Percentiles rank a stretch among this genome's conserved stretches.
These are phyloP conservation scores for Tubosaeta sp. DNA, from an alignment of 768 basidiomycete species.

Conservation along the genomic window DNA sequence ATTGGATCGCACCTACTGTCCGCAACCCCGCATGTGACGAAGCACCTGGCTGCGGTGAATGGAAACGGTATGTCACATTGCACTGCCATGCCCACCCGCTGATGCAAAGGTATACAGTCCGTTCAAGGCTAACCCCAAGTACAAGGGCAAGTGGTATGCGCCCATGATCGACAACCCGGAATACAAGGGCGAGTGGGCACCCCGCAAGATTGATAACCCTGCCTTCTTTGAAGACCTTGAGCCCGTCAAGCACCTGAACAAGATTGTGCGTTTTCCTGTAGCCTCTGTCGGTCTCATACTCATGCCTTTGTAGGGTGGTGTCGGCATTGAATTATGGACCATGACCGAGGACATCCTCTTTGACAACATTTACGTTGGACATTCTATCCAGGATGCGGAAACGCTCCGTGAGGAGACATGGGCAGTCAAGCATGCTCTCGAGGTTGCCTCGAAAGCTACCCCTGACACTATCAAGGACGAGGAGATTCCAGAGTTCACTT, in stretches of 20 bases:
- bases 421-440: slow-evolving; percentile 81
- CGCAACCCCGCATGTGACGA: slow-evolving; percentile 87
- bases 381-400: slow-evolving; percentile 84
- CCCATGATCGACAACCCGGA: slow-evolving; percentile 95
- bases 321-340: slow-evolving; percentile 98
- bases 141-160: slow-evolving; percentile 98
- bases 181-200: slow-evolving; percentile 94
- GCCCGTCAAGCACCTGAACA: slow-evolving; percentile 77
- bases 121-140: slow-evolving; percentile 84
- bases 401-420: slow-evolving; percentile 84
- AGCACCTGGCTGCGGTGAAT: slow-evolving; percentile 92
- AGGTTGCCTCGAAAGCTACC: slow-evolving; percentile 48
- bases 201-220: slow-evolving; percentile 89
- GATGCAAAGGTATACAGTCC: slow-evolving; percentile 43
- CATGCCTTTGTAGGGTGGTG: slow-evolving; percentile 60
- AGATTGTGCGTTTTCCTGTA: slow-evolving; percentile 57
- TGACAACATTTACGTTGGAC: slow-evolving; percentile 91
- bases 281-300: not conserved
- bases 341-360: slow-evolving; percentile 97
- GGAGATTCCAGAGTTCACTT: slow-evolving; percentile 49
- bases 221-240: slow-evolving; percentile 82
- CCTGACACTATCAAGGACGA: slow-evolving; percentile 45
- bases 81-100: not conserved
- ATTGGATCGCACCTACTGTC: slow-evolving; percentile 91
- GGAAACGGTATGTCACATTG: slow-evolving; percentile 58